Evolutionary conservation across 2,329 filamentous ascomycete species (phyloP), one percentile per base, ranked within the genome.

Genomic region (Verticillium dahliae): DNA sequence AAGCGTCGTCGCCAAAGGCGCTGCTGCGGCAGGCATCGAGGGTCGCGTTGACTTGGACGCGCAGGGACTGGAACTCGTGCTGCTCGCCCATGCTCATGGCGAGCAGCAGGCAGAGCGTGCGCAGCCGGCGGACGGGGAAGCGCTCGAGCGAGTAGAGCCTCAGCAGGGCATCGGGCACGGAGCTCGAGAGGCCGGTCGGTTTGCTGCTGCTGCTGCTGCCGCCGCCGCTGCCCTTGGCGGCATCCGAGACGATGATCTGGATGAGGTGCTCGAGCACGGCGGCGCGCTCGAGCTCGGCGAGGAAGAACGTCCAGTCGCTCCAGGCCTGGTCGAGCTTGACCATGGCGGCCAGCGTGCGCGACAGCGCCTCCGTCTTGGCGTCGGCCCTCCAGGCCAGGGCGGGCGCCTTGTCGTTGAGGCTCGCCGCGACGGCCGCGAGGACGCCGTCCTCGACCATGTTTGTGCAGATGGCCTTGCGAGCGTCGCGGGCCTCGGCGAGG

Each of bases 211-310:
- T 27, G 27, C 27, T 4, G 27, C 27, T 78, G 69, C 3, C 72
- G 27, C 27, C 18, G 27, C 27, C 27, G 27, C 27, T 78, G 69
- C 3, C 72, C 74, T 34, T 72, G 69, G 31, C 67, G 63, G 5
- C 31, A 18, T 73, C 69, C 4, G 76, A 72, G 22, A 78, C 70
- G 56, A 80, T 78, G 50, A 83, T 78, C 58, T 84, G 77, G 54
- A 89, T 71, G 35, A 86, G 76, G 67, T 89, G 82, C 65, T 90
- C 85, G 18, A 89, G 74, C 1, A 85, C 81, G 2, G 85, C 83
- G 9, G 80, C 81, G 62, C 81, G 83, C 71, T 84, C 83, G 6
- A 71, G 65, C 55, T 80, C 83, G 0, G 78, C 73, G 6, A 87
- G 70, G 54, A 82, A 76, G 61, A 80, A 80, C 1, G 81, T 81